phyloP scores from a whole-genome alignment of 345 rosid genomes.

The Eucalyptus cloeziana region DNA sequence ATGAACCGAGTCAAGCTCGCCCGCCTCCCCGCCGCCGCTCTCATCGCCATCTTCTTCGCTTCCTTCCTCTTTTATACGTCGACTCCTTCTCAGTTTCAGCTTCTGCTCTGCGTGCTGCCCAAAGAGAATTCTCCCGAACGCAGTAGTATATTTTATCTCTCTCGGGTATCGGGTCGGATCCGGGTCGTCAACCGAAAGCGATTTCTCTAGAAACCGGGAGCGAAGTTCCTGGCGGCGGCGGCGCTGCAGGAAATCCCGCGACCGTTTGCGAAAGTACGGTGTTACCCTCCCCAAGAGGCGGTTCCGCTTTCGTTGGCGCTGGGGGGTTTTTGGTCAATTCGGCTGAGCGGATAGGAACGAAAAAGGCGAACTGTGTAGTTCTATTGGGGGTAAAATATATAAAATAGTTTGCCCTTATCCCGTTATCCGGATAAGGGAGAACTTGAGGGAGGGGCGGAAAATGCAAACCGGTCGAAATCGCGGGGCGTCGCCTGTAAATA shows the following conservation, averaged over 20 bases:
- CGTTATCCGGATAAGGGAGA: not conserved
- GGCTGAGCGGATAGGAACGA: not conserved
- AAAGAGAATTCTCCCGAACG: not conserved
- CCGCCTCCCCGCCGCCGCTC: not conserved
- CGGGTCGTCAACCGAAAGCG: not conserved
- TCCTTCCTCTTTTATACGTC: not conserved
- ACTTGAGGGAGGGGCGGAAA: not conserved
- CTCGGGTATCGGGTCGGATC: not conserved
- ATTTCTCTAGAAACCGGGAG: not conserved
- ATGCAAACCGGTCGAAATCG: not conserved
- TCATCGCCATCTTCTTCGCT: not conserved
- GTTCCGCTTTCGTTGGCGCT: not conserved
- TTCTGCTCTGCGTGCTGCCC: not conserved
- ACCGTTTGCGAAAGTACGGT: not conserved
- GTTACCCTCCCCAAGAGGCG: not conserved
- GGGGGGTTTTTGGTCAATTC: not conserved
- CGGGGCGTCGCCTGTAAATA: not conserved
- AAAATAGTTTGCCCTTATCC: not conserved
- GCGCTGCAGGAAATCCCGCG: not conserved
- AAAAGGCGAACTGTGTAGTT: not conserved
- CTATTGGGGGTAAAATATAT: not conserved
- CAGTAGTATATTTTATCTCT: not conserved
- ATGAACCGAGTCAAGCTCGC: conserved; percentile 20
- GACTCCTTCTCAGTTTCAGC: not conserved
- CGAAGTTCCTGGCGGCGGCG: not conserved